Percentiles rank a stretch among this genome's conserved stretches.
phyloP scores from a whole-genome alignment of 2,329 filamentous ascomycete genomes.

The Chaetomiaceae sp. region DNA sequence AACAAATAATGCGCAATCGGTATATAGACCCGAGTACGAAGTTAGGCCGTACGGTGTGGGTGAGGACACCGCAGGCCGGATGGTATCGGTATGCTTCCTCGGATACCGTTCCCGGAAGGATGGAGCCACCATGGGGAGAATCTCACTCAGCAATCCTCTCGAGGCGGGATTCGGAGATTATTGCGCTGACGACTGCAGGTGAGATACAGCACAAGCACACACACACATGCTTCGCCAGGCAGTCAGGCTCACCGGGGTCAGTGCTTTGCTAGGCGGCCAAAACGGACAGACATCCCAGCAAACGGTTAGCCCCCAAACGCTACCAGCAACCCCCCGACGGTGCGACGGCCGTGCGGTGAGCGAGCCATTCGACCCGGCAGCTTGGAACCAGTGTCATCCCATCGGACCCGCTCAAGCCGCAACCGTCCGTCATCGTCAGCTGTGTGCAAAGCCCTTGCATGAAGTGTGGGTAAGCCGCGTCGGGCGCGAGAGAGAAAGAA shows the following conservation, averaged over 20 bases:
- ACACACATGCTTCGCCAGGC: too few relatives aligned
- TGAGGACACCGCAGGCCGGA: neutral
- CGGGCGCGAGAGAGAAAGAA: neutral
- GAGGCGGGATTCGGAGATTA: neutral
- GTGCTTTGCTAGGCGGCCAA: neutral
- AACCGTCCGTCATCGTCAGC: neutral
- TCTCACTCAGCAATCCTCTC: constrained; percentile 13
- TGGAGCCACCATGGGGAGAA: neutral
- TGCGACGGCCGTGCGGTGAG: neutral
- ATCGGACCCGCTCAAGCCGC: constrained; percentile 4
- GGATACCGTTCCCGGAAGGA: constrained; percentile 4
- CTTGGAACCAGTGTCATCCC: constrained; percentile 16
- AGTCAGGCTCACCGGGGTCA: neutral
- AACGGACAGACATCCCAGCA: neutral
- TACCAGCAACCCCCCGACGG: neutral
- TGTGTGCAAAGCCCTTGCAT: constrained; percentile 3
- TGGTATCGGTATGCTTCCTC: neutral
- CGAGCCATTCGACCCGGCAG: constrained; percentile 18
- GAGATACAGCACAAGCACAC: too few relatives aligned
- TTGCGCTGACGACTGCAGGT: neutral
- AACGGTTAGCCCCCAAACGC: too few relatives aligned
- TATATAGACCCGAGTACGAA: neutral
- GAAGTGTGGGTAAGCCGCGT: neutral
- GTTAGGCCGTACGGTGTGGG: neutral
- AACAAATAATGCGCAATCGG: constrained; percentile 6